phyloP scores from a whole-genome alignment of 2,329 filamentous ascomycete species.

The Lecanicillium sp. region DNA sequence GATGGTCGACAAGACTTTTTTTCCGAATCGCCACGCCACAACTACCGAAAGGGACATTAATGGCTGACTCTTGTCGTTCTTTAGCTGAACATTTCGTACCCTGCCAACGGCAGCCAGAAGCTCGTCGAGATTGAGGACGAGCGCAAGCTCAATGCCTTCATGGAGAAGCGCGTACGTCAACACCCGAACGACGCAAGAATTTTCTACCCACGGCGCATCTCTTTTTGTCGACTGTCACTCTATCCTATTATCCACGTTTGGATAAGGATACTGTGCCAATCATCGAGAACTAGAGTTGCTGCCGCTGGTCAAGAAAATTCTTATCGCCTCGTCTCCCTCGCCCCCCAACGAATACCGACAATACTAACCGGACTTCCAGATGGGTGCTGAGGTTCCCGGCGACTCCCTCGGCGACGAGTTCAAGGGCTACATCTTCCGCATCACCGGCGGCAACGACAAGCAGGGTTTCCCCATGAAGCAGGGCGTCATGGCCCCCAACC shows the following conservation, averaged over 20 bases:
- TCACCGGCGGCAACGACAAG: constrained; percentile 99
- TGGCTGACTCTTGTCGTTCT: constrained; percentile 27
- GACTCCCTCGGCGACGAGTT: constrained; percentile 98
- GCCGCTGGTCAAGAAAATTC: too few relatives aligned
- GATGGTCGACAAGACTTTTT: neutral
- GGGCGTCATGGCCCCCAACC: constrained; percentile 97
- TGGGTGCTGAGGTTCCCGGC: constrained; percentile 86
- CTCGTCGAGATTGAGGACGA: constrained; percentile 99
- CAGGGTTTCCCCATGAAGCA: constrained; percentile 99
- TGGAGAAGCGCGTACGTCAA: constrained; percentile 83
- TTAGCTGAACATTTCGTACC: constrained; percentile 69
- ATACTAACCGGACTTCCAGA: constrained; percentile 45
- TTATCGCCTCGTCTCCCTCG: too few relatives aligned
- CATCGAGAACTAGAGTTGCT: too few relatives aligned
- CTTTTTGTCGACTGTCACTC: constrained; percentile 15
- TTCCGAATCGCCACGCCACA: neutral
- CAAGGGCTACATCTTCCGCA: constrained; percentile 99
- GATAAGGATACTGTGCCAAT: constrained; percentile 88
- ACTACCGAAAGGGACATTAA: constrained; percentile 1
- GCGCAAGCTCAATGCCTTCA: constrained; percentile 97
- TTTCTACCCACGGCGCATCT: neutral
- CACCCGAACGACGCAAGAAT: constrained; percentile 22
- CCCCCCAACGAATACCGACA: too few relatives aligned
- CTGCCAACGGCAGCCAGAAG: constrained; percentile 99
- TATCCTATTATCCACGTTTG: constrained; percentile 46